These are phyloP conservation scores for Zopfia rhizophila DNA, from an alignment of 2,329 filamentous ascomycete genomes.

Conservation along the genomic window DNA sequence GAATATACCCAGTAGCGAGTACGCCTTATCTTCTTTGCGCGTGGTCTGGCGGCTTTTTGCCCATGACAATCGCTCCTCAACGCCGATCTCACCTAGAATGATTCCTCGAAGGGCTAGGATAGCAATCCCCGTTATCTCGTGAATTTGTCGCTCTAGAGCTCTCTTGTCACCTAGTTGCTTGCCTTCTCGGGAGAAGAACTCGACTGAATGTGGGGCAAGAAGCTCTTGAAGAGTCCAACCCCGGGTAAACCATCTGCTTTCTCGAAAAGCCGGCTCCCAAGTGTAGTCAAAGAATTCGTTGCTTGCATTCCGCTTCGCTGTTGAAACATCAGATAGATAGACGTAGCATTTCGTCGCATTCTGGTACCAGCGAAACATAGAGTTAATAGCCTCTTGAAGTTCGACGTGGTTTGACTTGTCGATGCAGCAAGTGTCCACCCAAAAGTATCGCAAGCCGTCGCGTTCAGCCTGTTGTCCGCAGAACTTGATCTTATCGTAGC, in stretches of 20 bases:
- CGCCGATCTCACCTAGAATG: conserved; percentile 1
- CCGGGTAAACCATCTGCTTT: too few species aligned
- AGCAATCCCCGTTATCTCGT: conserved; percentile 10
- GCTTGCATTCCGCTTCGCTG: not conserved
- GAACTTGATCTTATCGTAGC: conserved; percentile 7
- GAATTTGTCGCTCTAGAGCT: conserved; percentile 8
- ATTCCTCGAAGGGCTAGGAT: conserved; percentile 10
- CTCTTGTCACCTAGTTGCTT: not conserved
- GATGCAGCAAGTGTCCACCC: conserved; percentile 14
- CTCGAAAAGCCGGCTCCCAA: conserved; percentile 6
- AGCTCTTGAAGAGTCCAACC: conserved; percentile 8
- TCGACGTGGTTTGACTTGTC: conserved; percentile 11
- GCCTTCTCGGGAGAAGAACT: conserved; percentile 2
- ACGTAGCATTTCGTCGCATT: conserved; percentile 15
- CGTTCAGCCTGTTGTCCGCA: conserved; percentile 9
- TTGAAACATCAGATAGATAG: conserved; percentile 8
- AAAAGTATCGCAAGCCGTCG: conserved; percentile 1
- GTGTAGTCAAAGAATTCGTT: not conserved
- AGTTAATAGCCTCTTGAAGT: conserved; percentile 17
- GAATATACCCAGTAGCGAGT: conserved; percentile 23
- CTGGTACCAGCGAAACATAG: too few species aligned
- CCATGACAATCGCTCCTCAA: too few species aligned
- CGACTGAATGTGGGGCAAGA: conserved; percentile 1
- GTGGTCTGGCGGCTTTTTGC: too few species aligned
- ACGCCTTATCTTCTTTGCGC: too few species aligned